Conservation (phyloP, 306 rosid genomes). For the Prunus davidiana region DNA sequence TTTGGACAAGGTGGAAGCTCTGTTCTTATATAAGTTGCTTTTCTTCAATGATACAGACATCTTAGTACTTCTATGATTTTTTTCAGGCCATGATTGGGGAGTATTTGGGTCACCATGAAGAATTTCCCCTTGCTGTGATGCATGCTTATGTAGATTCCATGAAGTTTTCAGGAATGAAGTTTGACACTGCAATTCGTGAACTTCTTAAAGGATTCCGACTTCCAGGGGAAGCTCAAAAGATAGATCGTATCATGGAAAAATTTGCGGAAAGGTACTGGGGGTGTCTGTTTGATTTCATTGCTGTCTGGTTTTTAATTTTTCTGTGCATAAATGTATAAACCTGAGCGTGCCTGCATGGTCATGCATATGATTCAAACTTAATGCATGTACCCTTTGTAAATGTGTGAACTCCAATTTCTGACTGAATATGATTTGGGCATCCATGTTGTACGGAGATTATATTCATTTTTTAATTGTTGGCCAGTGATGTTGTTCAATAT, state of each 20-base stretch:
- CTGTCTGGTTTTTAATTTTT: background rate
- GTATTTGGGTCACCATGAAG: slow-evolving; percentile 99
- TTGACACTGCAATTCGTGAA: slow-evolving; percentile 90
- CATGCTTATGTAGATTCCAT: slow-evolving; percentile 94
- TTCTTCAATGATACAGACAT: slow-evolving; percentile 27
- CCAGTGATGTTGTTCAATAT: slow-evolving; percentile 25
- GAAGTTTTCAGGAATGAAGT: slow-evolving; percentile 89
- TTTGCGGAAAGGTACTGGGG: slow-evolving; percentile 85
- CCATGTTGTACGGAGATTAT: slow-evolving; percentile 22
- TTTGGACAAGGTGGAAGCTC: slow-evolving; percentile 77
- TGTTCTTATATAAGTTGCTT: slow-evolving; percentile 17
- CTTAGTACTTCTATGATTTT: slow-evolving; percentile 13
- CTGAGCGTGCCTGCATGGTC: background rate
- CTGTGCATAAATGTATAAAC: background rate
- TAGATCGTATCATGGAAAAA: slow-evolving; percentile 98
- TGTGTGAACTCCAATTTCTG: background rate
- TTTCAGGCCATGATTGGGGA: slow-evolving; percentile 94
- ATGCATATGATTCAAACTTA: slow-evolving; percentile 21
- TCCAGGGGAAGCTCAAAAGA: slow-evolving; percentile 99
- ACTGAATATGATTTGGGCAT: background rate
- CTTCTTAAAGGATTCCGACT: slow-evolving; percentile 96
- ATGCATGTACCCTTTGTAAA: background rate
- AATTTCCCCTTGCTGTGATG: slow-evolving; percentile 96
- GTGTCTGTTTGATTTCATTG: background rate
- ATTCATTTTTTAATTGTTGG: slow-evolving; percentile 26